Conservation (phyloP, 2,329 filamentous ascomycete genomes). For the Waltergamsia citrina region DNA sequence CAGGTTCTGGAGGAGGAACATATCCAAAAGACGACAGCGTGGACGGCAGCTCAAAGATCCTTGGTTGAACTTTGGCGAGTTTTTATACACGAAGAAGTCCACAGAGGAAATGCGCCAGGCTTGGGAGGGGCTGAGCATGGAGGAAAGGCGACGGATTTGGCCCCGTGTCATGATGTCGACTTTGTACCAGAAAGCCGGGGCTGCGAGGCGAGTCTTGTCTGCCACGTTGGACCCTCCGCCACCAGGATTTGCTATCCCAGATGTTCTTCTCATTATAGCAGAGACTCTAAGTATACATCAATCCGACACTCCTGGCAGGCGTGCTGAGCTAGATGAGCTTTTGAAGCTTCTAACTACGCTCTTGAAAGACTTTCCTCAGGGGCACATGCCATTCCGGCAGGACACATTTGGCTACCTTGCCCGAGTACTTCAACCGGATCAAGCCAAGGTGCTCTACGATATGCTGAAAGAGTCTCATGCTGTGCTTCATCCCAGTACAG, state of each 20-base stretch:
- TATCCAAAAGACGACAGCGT: background rate
- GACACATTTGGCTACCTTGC: slow-evolving; percentile 23
- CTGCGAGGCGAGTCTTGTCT: slow-evolving; percentile 20
- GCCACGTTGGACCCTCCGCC: slow-evolving; percentile 25
- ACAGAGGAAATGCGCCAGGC: slow-evolving; percentile 19
- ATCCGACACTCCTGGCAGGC: background rate
- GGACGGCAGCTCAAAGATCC: slow-evolving; percentile 1
- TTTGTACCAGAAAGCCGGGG: slow-evolving; percentile 19
- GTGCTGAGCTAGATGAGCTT: background rate
- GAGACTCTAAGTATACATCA: slow-evolving; percentile 1
- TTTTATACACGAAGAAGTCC: slow-evolving; percentile 17
- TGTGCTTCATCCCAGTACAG: slow-evolving; percentile 29
- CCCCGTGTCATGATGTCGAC: slow-evolving; percentile 24
- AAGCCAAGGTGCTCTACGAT: slow-evolving; percentile 23
- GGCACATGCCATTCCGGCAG: slow-evolving; percentile 26
- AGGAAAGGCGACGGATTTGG: slow-evolving; percentile 18
- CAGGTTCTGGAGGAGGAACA: slow-evolving; percentile 2
- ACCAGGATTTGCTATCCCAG: slow-evolving; percentile 26
- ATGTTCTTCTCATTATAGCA: slow-evolving; percentile 21
- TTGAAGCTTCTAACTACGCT: background rate
- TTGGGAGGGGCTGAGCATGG: slow-evolving; percentile 19
- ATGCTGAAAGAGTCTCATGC: slow-evolving; percentile 18
- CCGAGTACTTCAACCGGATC: slow-evolving; percentile 16
- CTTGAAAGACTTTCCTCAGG: slow-evolving; percentile 11
- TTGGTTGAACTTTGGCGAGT: slow-evolving; percentile 16